These are phyloP conservation scores for Tuber brumale DNA, from an alignment of 495 filamentous ascomycete species.

Conservation along the genomic window DNA sequence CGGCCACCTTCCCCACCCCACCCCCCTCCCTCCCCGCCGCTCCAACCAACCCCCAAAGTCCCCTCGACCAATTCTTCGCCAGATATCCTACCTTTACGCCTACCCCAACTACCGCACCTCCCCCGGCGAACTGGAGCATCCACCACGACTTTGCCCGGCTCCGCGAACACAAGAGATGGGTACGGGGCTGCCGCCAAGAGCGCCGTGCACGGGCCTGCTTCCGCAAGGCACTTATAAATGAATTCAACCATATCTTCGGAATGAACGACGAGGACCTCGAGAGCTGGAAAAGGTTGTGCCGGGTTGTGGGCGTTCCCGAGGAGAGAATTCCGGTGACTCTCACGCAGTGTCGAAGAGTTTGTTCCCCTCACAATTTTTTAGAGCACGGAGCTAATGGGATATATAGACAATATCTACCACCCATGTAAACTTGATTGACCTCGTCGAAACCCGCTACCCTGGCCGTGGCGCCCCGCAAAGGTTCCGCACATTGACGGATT, in stretches of 20 bases:
- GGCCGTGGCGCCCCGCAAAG: background rate
- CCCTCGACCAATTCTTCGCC: background rate
- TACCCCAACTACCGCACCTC: background rate
- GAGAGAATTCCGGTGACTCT: slow-evolving; percentile 39
- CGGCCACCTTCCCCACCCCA: background rate
- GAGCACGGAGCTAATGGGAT: background rate
- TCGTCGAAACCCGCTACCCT: slow-evolving; percentile 11
- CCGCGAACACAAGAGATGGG: slow-evolving; percentile 7
- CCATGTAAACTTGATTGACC: slow-evolving; percentile 32
- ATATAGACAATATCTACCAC: background rate
- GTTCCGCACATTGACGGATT: slow-evolving; percentile 12
- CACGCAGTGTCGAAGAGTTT: slow-evolving; percentile 46
- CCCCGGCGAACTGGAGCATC: background rate
- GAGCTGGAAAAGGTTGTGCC: slow-evolving; percentile 36
- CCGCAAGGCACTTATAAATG: slow-evolving; percentile 25
- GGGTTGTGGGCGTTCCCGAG: slow-evolving; percentile 41
- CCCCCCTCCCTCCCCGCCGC: background rate
- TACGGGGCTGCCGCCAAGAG: background rate
- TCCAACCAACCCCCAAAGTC: background rate
- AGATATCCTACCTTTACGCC: background rate
- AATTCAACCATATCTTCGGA: slow-evolving; percentile 34
- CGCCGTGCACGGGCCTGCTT: slow-evolving; percentile 12
- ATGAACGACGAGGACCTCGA: slow-evolving; percentile 17
- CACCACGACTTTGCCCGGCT: slow-evolving; percentile 18
- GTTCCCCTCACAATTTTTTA: background rate